Evolutionary conservation across 108 stramenopile species (phyloP).

Genomic region (Nannochloropsis granulata): DNA sequence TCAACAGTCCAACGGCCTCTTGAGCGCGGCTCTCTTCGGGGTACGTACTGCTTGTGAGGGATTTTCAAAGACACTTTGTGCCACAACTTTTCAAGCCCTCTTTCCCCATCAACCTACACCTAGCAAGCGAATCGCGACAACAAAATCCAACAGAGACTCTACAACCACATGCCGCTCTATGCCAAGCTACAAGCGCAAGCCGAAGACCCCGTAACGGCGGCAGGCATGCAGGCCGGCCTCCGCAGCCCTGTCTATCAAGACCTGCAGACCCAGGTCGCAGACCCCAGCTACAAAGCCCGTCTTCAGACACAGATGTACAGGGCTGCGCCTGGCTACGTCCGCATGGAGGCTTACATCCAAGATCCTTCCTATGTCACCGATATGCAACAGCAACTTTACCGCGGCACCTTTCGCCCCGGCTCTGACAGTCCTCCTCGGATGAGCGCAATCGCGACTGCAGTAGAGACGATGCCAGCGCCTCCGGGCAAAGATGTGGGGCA

Average conservation of each 20-base stretch:
- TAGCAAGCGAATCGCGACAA: not conserved
- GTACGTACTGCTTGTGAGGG: not conserved
- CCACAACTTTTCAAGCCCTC: no score
- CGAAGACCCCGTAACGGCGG: not conserved
- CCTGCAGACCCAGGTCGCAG: not conserved
- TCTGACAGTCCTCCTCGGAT: not conserved
- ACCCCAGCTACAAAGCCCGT: not conserved
- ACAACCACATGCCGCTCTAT: not conserved
- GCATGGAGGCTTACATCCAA: not conserved
- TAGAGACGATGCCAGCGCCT: not conserved
- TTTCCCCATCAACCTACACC: not conserved
- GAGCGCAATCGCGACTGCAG: not conserved
- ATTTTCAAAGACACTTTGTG: no score
- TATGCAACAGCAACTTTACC: not conserved
- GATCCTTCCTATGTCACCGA: not conserved
- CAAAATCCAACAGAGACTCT: not conserved
- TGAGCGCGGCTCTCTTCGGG: not conserved
- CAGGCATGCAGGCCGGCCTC: not conserved
- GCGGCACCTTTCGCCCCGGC: not conserved
- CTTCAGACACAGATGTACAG: not conserved
- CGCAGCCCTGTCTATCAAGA: not conserved
- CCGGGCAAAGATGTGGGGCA: not conserved
- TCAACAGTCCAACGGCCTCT: not conserved
- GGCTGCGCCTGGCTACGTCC: not conserved
- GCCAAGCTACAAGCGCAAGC: not conserved